Evolutionary conservation across 805 yeast species (phyloP).

Genomic region (Schwanniomyces sp.): DNA sequence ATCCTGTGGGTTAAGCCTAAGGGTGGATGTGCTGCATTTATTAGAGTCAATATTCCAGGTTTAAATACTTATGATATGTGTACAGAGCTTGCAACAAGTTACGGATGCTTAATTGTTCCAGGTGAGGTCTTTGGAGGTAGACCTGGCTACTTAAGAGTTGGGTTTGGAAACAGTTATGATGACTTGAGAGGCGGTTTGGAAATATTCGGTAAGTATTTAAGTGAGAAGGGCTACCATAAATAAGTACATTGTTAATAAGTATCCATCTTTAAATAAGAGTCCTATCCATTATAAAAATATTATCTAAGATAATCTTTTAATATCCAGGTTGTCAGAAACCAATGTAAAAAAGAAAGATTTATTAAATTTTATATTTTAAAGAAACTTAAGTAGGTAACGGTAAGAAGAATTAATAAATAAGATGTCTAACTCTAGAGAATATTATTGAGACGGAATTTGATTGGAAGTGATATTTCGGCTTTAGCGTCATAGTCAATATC

Average conservation of each 20-base stretch:
- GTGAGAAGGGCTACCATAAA: not conserved
- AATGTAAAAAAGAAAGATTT: not conserved
- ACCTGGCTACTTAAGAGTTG: slow-evolving; percentile 47
- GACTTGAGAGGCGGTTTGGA: slow-evolving; percentile 36
- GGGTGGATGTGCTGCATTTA: slow-evolving; percentile 50
- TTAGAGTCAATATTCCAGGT: slow-evolving; percentile 28
- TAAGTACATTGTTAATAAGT: not conserved
- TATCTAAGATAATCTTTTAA: too few relatives aligned
- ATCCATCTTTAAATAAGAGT: too few relatives aligned
- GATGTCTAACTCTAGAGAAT: not conserved
- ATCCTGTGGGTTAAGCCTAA: slow-evolving; percentile 43
- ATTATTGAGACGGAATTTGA: not conserved
- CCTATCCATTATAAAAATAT: too few relatives aligned
- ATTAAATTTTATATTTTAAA: not conserved
- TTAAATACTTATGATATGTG: slow-evolving; percentile 33
- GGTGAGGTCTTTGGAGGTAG: slow-evolving; percentile 46
- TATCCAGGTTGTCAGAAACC: too few relatives aligned
- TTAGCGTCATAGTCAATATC: slow-evolving; percentile 47
- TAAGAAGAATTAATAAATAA: not conserved
- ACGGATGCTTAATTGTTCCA: slow-evolving; percentile 43
- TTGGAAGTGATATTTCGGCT: slow-evolving; percentile 10
- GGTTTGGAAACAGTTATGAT: slow-evolving; percentile 44
- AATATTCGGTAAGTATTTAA: slow-evolving; percentile 14
- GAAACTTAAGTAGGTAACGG: not conserved
- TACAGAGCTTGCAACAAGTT: slow-evolving; percentile 31